phyloP scores from a whole-genome alignment of 1,284 basidiomycete species.

The Microbotryum saponariae region DNA sequence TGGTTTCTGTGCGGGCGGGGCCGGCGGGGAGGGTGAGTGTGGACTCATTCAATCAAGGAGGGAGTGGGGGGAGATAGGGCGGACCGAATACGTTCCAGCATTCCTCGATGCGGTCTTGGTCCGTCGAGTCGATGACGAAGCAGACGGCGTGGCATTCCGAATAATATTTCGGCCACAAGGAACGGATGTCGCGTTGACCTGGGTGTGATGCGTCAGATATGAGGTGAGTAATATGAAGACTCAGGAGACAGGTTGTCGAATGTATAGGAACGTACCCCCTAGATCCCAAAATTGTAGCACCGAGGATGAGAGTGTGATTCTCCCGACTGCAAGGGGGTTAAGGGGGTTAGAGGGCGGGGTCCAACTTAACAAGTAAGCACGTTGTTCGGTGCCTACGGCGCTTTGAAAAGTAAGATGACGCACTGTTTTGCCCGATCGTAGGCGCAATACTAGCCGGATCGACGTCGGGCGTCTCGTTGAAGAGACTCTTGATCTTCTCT shows the following conservation, averaged over 20 bases:
- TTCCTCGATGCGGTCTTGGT: slow-evolving; percentile 73
- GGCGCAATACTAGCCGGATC: slow-evolving; percentile 83
- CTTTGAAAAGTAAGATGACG: slow-evolving; percentile 31
- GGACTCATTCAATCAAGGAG: too few species aligned
- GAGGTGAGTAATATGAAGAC: too few species aligned
- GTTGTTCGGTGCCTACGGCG: too few species aligned
- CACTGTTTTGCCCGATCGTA: slow-evolving; percentile 91
- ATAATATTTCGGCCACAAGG: slow-evolving; percentile 88
- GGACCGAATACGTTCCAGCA: slow-evolving; percentile 90
- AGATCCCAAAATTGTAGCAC: slow-evolving; percentile 91
- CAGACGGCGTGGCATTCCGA: slow-evolving; percentile 89
- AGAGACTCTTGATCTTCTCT: slow-evolving; percentile 85
- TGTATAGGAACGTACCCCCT: slow-evolving; percentile 47
- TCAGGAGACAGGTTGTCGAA: too few species aligned
- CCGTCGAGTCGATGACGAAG: slow-evolving; percentile 81
- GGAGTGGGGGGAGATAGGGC: background rate
- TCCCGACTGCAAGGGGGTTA: slow-evolving; percentile 53
- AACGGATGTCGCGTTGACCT: slow-evolving; percentile 76
- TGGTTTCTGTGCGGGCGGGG: slow-evolving; percentile 55
- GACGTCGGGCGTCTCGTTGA: slow-evolving; percentile 73
- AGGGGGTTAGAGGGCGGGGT: too few species aligned
- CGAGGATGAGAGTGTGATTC: slow-evolving; percentile 79
- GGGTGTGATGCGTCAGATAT: background rate
- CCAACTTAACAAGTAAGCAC: too few species aligned
- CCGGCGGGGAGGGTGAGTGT: background rate